phyloP scores from a whole-genome alignment of 192 early-diverging fungal genomes.

The Coemansia sp. region DNA sequence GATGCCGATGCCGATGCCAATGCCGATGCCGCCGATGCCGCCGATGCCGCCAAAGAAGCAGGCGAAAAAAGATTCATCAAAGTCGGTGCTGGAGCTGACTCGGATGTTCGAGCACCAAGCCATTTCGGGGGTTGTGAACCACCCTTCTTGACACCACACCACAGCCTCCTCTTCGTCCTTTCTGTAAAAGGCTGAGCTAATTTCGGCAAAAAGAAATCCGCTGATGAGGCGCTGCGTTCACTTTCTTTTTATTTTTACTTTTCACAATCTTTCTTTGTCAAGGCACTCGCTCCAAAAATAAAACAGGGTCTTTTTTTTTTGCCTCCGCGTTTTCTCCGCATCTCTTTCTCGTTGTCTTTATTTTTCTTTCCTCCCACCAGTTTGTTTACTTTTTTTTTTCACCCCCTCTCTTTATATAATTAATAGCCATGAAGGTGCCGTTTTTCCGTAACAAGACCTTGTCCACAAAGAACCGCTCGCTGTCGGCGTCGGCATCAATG shows the following conservation, averaged over 20 bases:
- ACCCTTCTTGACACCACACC: too few relatives aligned
- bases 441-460: constrained; percentile 45
- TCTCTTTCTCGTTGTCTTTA: constrained; percentile 6
- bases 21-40: not conserved
- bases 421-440: constrained; percentile 29
- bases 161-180: not conserved
- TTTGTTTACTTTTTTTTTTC: constrained; percentile 13
- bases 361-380: constrained; percentile 1
- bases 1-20: not conserved
- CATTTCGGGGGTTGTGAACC: too few relatives aligned
- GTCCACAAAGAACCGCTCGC: constrained; percentile 1
- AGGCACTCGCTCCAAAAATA: not conserved
- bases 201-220: not conserved
- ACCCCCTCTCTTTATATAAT: not conserved
- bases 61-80: constrained; percentile 1
- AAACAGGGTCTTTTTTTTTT: not conserved
- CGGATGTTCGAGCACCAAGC: constrained; percentile 35
- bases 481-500: constrained; percentile 5
- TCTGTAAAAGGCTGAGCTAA: not conserved
- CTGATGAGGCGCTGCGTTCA: not conserved
- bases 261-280: not conserved
- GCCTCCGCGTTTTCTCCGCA: not conserved
- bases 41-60: constrained; percentile 4
- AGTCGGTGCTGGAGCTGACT: constrained; percentile 36
- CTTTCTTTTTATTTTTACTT: not conserved